Evolutionary conservation across 2,329 filamentous ascomycete species (phyloP), one percentile per base, ranked within the genome.

Genomic region (Endocalyx cinctus): DNA sequence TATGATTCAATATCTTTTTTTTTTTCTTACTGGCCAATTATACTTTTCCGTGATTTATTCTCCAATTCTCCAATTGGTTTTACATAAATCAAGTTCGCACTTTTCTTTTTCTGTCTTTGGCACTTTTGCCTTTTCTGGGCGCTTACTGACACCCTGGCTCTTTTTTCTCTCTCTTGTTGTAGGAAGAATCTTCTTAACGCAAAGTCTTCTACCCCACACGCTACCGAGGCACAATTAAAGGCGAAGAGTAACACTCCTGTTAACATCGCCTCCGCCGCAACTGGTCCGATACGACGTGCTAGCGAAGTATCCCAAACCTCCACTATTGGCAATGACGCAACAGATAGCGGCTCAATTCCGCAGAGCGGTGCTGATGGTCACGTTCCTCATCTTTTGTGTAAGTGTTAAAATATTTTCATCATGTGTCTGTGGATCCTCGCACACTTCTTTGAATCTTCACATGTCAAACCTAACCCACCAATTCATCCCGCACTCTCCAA

Each of bases 331-430:
- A 43, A 47, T 43, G 48, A 54, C 38, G 41, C 50, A 34, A 48
- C 35, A 23, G 37, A 44, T 25, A 38, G 42, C 31, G 43, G 39
- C 31, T 28, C 32, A 10, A 31, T 43, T 22, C 40, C 45, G 31
- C 49, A 52, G 14, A 44, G 42, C 28, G 47, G 47, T 32, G 39
- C 58, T 29, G 64, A 70, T 26, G 59, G 58, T 50, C 69, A 71
- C 45, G 59, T 66, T 37, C 62, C 67, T 45, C 65, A 69, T 52
- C 58, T 68, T 49, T 58, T 69, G 44, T 68, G 69, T 72, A 64
- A 66, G 68, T 64, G 31, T 20, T 27, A 17, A 17, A 31, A 33
- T 32, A 28, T 34, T 41, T 31, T 31, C 34, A 30, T n/a, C n/a
- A 33, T 37, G 37, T 26, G 17, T 19, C 10, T 23, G n/a, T 34